These are phyloP conservation scores for Malus hybrid DNA, from an alignment of 331 rosid species.

Conservation along the genomic window DNA sequence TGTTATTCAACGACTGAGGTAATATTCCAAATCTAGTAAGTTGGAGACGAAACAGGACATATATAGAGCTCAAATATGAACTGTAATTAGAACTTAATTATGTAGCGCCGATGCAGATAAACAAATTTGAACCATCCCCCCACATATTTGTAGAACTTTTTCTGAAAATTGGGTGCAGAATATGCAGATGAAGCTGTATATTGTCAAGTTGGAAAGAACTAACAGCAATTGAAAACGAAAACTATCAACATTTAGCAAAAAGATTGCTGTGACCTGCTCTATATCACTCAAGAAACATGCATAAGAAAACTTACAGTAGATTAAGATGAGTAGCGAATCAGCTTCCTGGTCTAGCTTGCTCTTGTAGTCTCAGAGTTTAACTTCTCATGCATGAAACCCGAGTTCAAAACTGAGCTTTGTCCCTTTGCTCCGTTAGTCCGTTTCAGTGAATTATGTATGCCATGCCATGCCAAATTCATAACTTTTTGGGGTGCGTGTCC, in stretches of 20 bases:
- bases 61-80: not conserved
- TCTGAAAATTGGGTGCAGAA: not conserved
- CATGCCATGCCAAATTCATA: too few relatives aligned
- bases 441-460: not conserved
- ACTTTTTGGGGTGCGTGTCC: too few relatives aligned
- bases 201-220: not conserved
- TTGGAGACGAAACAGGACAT: not conserved
- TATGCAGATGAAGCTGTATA: not conserved
- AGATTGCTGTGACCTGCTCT: not conserved
- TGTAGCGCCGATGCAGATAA: not conserved
- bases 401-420: not conserved
- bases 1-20: not conserved
- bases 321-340: not conserved
- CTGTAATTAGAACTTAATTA: not conserved
- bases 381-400: not conserved
- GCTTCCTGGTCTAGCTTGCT: not conserved
- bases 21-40: not conserved
- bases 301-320: not conserved
- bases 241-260: not conserved
- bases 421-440: not conserved
- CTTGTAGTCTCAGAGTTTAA: not conserved
- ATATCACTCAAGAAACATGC: not conserved
- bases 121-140: not conserved
- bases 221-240: not conserved
- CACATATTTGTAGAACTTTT: not conserved